Evolutionary conservation across 2,329 filamentous ascomycete genomes (phyloP).

Genomic region (Ophiostoma ulmi): DNA sequence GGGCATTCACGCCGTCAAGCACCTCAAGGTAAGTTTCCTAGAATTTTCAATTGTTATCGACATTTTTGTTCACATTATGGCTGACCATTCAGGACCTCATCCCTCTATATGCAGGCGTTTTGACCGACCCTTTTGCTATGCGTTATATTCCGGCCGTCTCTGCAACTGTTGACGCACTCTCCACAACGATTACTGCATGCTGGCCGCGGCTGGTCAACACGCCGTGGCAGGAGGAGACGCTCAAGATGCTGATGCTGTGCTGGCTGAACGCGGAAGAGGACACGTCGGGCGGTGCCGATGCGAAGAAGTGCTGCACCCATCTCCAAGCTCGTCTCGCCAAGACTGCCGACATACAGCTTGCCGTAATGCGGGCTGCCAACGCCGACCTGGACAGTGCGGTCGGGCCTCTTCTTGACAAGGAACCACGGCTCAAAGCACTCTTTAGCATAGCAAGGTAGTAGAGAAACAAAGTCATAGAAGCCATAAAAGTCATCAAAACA

Average conservation of each 20-base stretch:
- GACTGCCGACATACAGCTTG: constrained; percentile 36
- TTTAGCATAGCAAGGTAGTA: constrained; percentile 29
- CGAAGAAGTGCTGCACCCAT: constrained; percentile 29
- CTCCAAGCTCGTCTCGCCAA: constrained; percentile 36
- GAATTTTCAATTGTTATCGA: background rate
- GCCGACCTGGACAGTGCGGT: constrained; percentile 31
- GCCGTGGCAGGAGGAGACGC: constrained; percentile 57
- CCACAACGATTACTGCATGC: constrained; percentile 54
- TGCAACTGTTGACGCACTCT: constrained; percentile 49
- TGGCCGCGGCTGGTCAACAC: constrained; percentile 60
- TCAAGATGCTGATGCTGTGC: constrained; percentile 57
- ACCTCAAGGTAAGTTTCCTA: constrained; percentile 52
- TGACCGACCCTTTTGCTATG: constrained; percentile 64
- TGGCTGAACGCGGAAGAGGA: constrained; percentile 54
- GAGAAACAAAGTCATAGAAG: background rate
- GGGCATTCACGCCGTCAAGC: constrained; percentile 59
- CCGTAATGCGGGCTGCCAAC: constrained; percentile 31
- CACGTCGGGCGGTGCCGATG: constrained; percentile 4
- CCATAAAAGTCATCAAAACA: background rate
- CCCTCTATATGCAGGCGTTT: constrained; percentile 58
- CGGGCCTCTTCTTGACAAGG: constrained; percentile 37
- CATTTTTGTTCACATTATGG: background rate
- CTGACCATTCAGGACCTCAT: constrained; percentile 53
- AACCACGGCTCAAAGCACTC: constrained; percentile 35
- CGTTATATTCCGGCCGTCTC: constrained; percentile 50